phyloP scores from a whole-genome alignment of 345 rosid genomes.

The Erysimum cheiranthoides region DNA sequence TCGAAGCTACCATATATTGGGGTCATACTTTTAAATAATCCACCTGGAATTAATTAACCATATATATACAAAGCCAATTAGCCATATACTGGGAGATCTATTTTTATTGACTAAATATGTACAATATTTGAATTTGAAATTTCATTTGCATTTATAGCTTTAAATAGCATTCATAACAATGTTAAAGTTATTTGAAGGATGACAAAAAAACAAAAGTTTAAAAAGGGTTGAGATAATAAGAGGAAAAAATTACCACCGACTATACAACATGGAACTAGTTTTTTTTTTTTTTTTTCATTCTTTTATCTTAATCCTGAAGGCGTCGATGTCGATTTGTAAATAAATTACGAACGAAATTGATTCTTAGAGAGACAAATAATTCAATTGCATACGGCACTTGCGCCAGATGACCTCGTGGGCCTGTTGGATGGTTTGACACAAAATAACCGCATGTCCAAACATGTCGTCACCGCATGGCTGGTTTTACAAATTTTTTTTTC shows the following conservation, averaged over 20 bases:
- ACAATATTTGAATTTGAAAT: neutral
- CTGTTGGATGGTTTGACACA: neutral
- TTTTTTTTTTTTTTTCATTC: too few relatives aligned
- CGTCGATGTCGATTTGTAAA: neutral
- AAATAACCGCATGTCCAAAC: neutral
- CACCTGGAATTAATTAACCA: constrained; percentile 25
- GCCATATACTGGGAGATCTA: constrained; percentile 1
- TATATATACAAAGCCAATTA: neutral
- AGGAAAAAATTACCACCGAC: neutral
- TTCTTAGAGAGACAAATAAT: neutral
- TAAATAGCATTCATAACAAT: neutral
- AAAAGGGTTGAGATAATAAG: neutral
- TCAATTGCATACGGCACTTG: neutral
- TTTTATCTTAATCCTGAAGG: neutral
- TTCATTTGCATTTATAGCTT: neutral
- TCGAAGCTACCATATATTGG: constrained; percentile 28
- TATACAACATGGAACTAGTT: neutral
- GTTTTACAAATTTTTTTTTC: neutral
- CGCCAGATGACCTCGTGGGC: neutral
- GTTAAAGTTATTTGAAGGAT: neutral
- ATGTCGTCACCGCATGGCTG: neutral
- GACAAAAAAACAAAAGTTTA: neutral
- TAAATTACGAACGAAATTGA: neutral
- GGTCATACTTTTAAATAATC: neutral
- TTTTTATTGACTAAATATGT: neutral